phyloP scores from a whole-genome alignment of 805 yeast species.

The Saccharomycopsis sp. region DNA sequence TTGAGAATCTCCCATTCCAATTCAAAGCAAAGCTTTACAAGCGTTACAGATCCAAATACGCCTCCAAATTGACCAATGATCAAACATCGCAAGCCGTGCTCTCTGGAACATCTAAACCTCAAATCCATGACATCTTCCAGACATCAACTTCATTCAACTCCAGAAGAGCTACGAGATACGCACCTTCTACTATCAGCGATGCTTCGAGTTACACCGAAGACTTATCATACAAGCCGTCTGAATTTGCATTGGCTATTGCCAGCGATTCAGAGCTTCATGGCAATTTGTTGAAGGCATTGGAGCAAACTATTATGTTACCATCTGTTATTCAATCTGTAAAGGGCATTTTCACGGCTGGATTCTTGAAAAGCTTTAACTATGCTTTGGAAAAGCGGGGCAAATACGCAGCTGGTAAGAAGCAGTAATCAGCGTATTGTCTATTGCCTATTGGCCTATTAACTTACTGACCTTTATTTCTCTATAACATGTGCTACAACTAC shows the following conservation, averaged over 20 bases:
- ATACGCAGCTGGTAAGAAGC: conserved; percentile 14
- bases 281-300: conserved; percentile 36
- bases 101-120: conserved; percentile 4
- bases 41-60: conserved; percentile 5
- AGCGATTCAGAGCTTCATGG: conserved; percentile 33
- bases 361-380: conserved; percentile 60
- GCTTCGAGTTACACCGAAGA: conserved; percentile 10
- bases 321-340: conserved; percentile 71
- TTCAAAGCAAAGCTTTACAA: conserved; percentile 39
- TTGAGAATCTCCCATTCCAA: conserved; percentile 40
- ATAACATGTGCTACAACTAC: no score
- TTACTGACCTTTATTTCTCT: no score
- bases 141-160: conserved; percentile 8
- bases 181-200: conserved; percentile 10
- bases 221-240: conserved; percentile 21
- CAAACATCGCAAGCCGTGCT: background rate
- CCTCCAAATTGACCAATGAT: background rate
- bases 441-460: no score
- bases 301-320: conserved; percentile 56
- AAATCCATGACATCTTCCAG: conserved; percentile 21
- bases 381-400: conserved; percentile 62
- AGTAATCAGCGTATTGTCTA: background rate
- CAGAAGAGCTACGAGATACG: background rate
- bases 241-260: conserved; percentile 38
- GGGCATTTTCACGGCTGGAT: conserved; percentile 85